Percentiles rank a stretch among this genome's conserved stretches.
Evolutionary conservation across 805 yeast genomes (phyloP).

Genomic region (Monosporozyma siamensis): DNA sequence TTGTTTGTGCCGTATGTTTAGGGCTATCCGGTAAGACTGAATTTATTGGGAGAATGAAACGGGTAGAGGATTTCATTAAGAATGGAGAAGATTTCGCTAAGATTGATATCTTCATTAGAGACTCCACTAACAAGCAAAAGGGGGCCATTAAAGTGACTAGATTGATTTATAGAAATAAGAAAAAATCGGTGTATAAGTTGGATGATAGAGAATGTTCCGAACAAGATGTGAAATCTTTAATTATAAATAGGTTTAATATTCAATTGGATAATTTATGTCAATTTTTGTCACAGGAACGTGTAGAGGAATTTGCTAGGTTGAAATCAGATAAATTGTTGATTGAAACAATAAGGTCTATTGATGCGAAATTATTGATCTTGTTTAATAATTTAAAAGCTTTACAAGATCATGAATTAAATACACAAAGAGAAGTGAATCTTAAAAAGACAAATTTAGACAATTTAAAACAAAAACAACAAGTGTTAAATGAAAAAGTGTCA

Average conservation of each 20-base stretch:
- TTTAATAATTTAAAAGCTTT: conserved; percentile 49
- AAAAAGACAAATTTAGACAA: conserved; percentile 25
- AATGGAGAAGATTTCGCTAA: conserved; percentile 40
- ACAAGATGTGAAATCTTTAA: conserved; percentile 35
- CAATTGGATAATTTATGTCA: conserved; percentile 90
- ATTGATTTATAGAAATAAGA: conserved; percentile 33
- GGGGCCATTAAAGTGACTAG: conserved; percentile 36
- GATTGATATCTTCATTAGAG: conserved; percentile 32
- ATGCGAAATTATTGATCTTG: conserved; percentile 44
- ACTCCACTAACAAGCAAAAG: conserved; percentile 13
- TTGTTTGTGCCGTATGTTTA: conserved; percentile 85
- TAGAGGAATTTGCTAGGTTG: conserved; percentile 80
- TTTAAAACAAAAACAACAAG: conserved; percentile 29
- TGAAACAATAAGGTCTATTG: conserved; percentile 78
- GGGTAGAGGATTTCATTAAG: conserved; percentile 59
- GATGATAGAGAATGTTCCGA: conserved; percentile 38
- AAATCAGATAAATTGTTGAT: conserved; percentile 62
- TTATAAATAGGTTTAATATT: conserved; percentile 46
- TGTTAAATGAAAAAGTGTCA: conserved; percentile 41
- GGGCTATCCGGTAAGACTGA: conserved; percentile 78
- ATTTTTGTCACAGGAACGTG: conserved; percentile 90
- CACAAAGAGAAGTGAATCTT: conserved; percentile 32
- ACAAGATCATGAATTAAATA: conserved; percentile 36
- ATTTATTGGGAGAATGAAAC: conserved; percentile 58
- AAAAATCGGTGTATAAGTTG: conserved; percentile 44